Percentiles rank a stretch among this genome's conserved stretches.
These are phyloP conservation scores for Mycosphaerella arachidis DNA, from an alignment of 2,329 filamentous ascomycete species.

Conservation along the genomic window DNA sequence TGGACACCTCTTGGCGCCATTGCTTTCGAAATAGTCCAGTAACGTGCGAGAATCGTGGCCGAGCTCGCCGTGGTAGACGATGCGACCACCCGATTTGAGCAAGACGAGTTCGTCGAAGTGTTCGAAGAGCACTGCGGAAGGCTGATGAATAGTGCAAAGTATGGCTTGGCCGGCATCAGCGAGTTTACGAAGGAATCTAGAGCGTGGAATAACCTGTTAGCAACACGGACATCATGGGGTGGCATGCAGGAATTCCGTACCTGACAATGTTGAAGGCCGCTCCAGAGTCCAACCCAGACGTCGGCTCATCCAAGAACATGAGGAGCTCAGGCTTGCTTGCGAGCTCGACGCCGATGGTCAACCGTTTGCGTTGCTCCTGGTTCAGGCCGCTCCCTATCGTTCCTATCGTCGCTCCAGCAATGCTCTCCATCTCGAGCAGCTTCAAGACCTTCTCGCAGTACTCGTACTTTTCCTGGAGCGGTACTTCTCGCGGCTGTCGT, in stretches of 20 bases:
- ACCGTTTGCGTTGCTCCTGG: conserved; percentile 63
- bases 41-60: conserved; percentile 64
- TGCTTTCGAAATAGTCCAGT: conserved; percentile 69
- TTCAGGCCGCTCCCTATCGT: conserved; percentile 81
- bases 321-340: conserved; percentile 38
- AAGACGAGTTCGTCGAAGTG: conserved; percentile 79
- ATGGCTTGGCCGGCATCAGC: conserved; percentile 60
- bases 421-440: conserved; percentile 82
- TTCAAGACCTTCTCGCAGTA: conserved; percentile 90
- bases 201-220: too few species aligned
- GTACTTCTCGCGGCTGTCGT: conserved; percentile 59
- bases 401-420: conserved; percentile 84
- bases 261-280: conserved; percentile 3
- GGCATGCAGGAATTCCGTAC: too few species aligned
- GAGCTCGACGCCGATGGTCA: conserved; percentile 93
- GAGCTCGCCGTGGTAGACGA: conserved; percentile 76
- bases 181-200: conserved; percentile 1
- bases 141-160: conserved; percentile 92
- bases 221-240: too few species aligned
- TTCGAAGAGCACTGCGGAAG: conserved; percentile 90
- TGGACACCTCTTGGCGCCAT: conserved; percentile 62
- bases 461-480: conserved; percentile 70
- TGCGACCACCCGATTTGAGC: conserved; percentile 67
- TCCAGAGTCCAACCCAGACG: conserved; percentile 1
- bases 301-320: conserved; percentile 58